Base-by-base conservation (phyloP, 2,329 filamentous ascomycete genomes). In the Aureobasidium subglaciale region DNA sequence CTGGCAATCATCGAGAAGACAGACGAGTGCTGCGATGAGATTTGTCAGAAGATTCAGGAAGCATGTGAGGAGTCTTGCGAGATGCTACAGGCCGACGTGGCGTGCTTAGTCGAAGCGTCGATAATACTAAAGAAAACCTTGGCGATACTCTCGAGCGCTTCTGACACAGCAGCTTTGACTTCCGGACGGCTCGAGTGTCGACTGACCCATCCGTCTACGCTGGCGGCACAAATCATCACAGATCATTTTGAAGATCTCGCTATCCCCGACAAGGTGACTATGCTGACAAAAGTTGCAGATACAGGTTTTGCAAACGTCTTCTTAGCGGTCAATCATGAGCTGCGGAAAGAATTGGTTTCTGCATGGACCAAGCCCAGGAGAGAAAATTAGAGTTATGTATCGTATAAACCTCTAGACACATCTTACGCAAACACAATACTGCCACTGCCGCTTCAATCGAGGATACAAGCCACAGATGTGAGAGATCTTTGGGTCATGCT, bases 201-300 rank as follows among this genome's bases (percentile, higher is more conserved):
- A 43, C 41, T 43, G 41, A n/a, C n/a, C 18, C 43, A 48, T 48
- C 43, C 43, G 35, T 48, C 43, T 48, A 48, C 43, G 43, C 43
- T 48, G 9, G 27, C 27, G 29, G 43, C 43, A 48, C 43, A 35
- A 48, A 48, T 48, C 43, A 48, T 48, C 43, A 48, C 16, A 48
- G 29, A 48, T 11, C 30, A 49, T 37, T 35, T 49, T 37, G 45
- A 2, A 37, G 16, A 49, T 49, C 30, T 49, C 30, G 10, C 45
- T 13, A 49, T 20, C 20, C 37, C 45, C 15, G n/a, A 8, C 30
- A 49, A 48, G 43, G 43, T 48, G 22, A 34, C 15, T 1, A 48
- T 48, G 43, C 27, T 48, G 13, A 48, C 27, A 48, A 48, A 10
- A 22, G 27, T 48, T 48, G 43, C 43, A 32, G 27, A 48, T 34